Evolutionary conservation across 768 basidiomycete species (phyloP), one percentile per base, ranked within the genome.

Genomic region (Paxillus involutus): DNA sequence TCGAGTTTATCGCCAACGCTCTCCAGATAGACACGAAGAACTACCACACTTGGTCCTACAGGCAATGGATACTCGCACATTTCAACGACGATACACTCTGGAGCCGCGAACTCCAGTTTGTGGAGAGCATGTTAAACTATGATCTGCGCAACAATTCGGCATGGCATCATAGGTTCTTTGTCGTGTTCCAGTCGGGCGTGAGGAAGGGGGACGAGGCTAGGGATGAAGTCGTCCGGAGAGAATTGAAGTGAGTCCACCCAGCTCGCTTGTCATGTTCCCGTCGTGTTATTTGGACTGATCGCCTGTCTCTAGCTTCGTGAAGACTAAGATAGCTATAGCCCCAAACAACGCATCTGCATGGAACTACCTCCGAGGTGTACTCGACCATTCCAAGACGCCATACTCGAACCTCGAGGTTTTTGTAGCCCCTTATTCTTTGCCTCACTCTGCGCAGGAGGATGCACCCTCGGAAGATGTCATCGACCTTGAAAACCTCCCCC

Each of bases 31-130:
- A 99, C 66, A 72, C 83, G 43, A 99, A 99, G 81, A 99, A 99
- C 75, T 99, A 99, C 70, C 96, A 98, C 71, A 98, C 97, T 0
- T 99, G 97, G 97, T 91, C 91, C 8, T 96, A 98, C 71, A 82
- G 96, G 7, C 95, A 99, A 69, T 98, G 94, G 94, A 70, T 94
- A 12, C 83, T 97, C 41, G 86, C 90, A 9, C 84, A 88, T 66
- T 95, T 95, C 76, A 84, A 86, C 61, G 78, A 85, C 52, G 78
- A 81, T 35, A 77, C 71, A n/a, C 61, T 93, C 57, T 94, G 91
- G 91, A 72, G 59, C 1, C 79, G 76, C 13, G 94, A 96, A 71
- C 74, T 91, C n/a, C 78, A 82, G 42, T 94, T 86, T 59, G 78
- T 86, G 33, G 87, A 94, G 57, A 60, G 68, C 53, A 82, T 94